A percentile compares a stretch with the other conserved stretches of the same genome.
These are phyloP conservation scores for Cicer cuneatum DNA, from an alignment of 306 rosid species.

Conservation along the genomic window DNA sequence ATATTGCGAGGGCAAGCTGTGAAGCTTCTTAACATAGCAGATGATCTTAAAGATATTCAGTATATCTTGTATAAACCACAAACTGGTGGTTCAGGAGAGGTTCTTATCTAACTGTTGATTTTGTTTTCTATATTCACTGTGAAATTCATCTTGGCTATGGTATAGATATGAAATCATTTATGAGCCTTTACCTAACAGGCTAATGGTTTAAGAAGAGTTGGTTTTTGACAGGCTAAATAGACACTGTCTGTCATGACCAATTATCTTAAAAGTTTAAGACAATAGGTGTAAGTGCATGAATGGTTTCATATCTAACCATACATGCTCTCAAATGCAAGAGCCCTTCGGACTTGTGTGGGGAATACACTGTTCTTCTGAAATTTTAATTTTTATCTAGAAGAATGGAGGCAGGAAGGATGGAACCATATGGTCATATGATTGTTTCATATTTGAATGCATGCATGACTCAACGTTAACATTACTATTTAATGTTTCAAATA, in stretches of 20 bases:
- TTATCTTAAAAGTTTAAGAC: background rate
- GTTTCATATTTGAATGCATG: slow-evolving; percentile 2
- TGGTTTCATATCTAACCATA: slow-evolving; percentile 7
- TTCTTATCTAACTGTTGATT: slow-evolving; percentile 40
- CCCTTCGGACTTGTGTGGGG: slow-evolving; percentile 10
- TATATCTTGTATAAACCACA: slow-evolving; percentile 74
- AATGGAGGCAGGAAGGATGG: background rate
- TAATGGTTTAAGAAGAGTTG: slow-evolving; percentile 9
- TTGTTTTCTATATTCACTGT: background rate
- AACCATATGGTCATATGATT: background rate
- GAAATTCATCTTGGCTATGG: slow-evolving; percentile 18
- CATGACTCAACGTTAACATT: background rate
- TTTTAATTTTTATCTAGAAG: background rate
- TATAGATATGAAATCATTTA: slow-evolving; percentile 17
- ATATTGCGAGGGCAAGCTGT: slow-evolving; percentile 72
- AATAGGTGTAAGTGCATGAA: slow-evolving; percentile 16
- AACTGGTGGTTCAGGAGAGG: slow-evolving; percentile 63
- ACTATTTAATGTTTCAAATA: background rate
- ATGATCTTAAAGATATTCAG: slow-evolving; percentile 66
- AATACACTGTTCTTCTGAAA: background rate
- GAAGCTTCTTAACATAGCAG: slow-evolving; percentile 71
- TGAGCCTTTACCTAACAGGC: slow-evolving; percentile 11
- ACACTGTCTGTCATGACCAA: slow-evolving; percentile 6
- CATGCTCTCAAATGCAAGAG: background rate
- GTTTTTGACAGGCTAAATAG: slow-evolving; percentile 21